Evolutionary conservation across 495 filamentous ascomycete genomes (phyloP), one percentile per base, ranked within the genome.

Genomic region (Aspergillus haitiensis): DNA sequence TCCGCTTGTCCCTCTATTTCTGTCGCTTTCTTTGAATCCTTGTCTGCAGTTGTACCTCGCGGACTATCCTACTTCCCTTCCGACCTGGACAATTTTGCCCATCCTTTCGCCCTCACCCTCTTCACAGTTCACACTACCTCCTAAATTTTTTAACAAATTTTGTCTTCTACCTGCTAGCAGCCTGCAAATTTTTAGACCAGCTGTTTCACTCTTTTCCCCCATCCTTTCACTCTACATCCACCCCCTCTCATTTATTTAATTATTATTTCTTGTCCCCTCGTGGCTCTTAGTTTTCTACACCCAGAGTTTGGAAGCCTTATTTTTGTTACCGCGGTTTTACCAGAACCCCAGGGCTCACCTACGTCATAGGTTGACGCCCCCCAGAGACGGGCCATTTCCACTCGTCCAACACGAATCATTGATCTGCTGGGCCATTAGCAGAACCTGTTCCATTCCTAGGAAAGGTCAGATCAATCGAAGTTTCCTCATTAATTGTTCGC

Each of bases 301-400:
- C 47, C 40, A 48, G 34, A 31, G 49, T 47, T 16, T 47, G 44
- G 44, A 18, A 42, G 39, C 9, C 44, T 34, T n/a, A n/a, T 16
- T 44, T 58, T 45, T 31, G 58, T 56, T 59, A 59, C 64, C 64
- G 61, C 61, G 64, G 61, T 47, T 59, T 67, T 32, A 58, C 52
- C 45, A 51, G 39, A 61, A n/a, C 44, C 59, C 57, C 69, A 66
- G 62, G 68, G 56, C 65, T 60, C 31, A 47, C 42, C 67, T 75
- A 76, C 74, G 74, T 76, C 74, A 76, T 76, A 66, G 52, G 54
- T 50, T 60, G 56, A 62, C 56, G 58, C 58, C 62, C 66, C 66
- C 71, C 63, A 55, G 68, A 67, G 69, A 67, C 70, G 63, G 60
- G 52, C 60, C 68, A 70, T 68, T 62, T 54, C 60, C 64, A 65